Base-by-base conservation (phyloP, 2,329 filamentous ascomycete genomes). In the Exophiala bonariae region DNA sequence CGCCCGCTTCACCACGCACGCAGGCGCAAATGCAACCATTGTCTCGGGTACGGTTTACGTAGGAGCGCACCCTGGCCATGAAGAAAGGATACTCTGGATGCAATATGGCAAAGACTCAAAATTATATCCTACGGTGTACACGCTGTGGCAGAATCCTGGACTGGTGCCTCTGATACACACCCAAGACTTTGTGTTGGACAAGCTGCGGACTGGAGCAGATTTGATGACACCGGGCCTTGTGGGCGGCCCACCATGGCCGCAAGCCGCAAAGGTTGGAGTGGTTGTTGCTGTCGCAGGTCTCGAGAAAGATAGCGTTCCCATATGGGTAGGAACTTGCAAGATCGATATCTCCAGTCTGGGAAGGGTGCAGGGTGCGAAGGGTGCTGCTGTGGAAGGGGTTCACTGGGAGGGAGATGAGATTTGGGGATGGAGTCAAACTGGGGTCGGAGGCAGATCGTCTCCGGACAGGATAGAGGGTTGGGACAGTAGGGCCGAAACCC, bases 351-450 rank as follows among this genome's bases (percentile, higher is more conserved):
- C 75, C 36, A 70, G 67, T 2, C 61, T 85, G 41, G 65, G 61
- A 2, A 66, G 68, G 22, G 80, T 83, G 4, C 77, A 79, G 59
- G 82, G 83, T 0, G 70, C 73, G 11, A 84, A 81, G 59, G 83
- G 83, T 1, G 78, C 81, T 66, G 83, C 83, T 1, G 81, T 86
- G 8, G 74, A 79, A 54, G 82, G 79, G 3, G 67, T 86, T 39
- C 83, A 86, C 59, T 86, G 83, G 83, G 74, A 76, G 50, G 82
- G 83, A 1, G 83, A 87, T 66, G 83, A 87, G 66, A 61, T 85
- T n/a, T 86, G 82, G 81, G 71, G 71, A 3, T 85, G 80, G 78
- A 82, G 76, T 58, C 70, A 74, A 23, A 70, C 68, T 20, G 78
- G 75, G 4, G 76, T 72, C 49, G 71, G 76, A 14, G 82, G 80